These are phyloP conservation scores for Quillaja saponaria DNA, from an alignment of 306 rosid species.

Conservation along the genomic window DNA sequence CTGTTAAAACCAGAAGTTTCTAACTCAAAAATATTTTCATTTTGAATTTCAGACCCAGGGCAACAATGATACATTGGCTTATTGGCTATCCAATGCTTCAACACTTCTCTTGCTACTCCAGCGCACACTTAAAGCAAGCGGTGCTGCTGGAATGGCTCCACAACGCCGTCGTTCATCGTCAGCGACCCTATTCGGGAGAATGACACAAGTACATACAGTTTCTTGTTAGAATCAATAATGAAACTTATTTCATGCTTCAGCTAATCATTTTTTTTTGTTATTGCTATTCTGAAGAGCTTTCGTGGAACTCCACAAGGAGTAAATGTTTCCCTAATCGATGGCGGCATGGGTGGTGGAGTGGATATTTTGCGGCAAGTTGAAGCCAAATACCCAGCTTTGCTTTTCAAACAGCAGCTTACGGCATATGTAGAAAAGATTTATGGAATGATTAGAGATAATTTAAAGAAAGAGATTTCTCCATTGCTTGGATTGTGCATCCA, in stretches of 20 bases:
- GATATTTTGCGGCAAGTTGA: constrained; percentile 90
- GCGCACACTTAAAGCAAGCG: constrained; percentile 65
- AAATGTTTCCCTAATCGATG: constrained; percentile 46
- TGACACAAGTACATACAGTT: constrained; percentile 52
- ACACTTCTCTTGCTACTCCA: constrained; percentile 62
- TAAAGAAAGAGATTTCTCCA: constrained; percentile 98
- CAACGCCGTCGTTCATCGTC: constrained; percentile 64
- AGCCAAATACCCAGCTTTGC: constrained; percentile 97
- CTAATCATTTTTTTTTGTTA: constrained; percentile 9
- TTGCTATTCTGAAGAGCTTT: constrained; percentile 46
- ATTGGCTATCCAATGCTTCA: constrained; percentile 62
- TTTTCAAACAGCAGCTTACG: constrained; percentile 98
- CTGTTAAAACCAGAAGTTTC: constrained; percentile 4
- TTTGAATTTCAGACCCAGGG: constrained; percentile 52
- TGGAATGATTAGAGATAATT: constrained; percentile 97
- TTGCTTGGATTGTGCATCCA: constrained; percentile 94
- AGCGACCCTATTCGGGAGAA: constrained; percentile 58
- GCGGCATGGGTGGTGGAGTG: constrained; percentile 52
- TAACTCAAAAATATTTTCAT: constrained; percentile 25
- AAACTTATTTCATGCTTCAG: constrained; percentile 18
- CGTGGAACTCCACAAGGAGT: constrained; percentile 63
- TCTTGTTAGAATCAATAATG: constrained; percentile 25
- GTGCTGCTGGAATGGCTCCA: constrained; percentile 70
- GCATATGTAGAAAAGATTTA: constrained; percentile 97
- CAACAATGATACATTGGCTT: constrained; percentile 55